Evolutionary conservation across 345 rosid genomes (phyloP).

Genomic region (Populus ilicifolia): DNA sequence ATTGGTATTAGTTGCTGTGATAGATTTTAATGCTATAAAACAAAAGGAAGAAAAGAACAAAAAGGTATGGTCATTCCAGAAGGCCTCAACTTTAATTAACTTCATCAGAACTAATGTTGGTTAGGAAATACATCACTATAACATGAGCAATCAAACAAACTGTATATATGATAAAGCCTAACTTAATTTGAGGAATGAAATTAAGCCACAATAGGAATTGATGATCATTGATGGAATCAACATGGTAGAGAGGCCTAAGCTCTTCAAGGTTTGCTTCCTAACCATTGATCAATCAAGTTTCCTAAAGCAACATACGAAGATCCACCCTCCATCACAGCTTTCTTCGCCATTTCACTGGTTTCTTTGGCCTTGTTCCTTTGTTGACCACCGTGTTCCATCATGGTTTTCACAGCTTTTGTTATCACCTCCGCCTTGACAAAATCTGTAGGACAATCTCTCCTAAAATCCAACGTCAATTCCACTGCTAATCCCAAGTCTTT

Average conservation of each 20-base stretch:
- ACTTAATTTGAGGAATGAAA: not conserved
- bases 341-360: constrained; percentile 23
- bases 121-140: not conserved
- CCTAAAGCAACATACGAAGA: constrained; percentile 14
- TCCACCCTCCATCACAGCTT: constrained; percentile 34
- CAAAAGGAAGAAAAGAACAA: too few species aligned
- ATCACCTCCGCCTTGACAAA: constrained; percentile 29
- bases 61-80: too few species aligned
- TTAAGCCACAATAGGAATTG: not conserved
- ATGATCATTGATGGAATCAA: not conserved
- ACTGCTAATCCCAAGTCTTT: constrained; percentile 39
- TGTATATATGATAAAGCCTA: too few species aligned
- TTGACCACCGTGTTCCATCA: constrained; percentile 34
- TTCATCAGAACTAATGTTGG: too few species aligned
- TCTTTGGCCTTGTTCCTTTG: constrained; percentile 32
- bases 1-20: too few species aligned
- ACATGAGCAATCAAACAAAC: not conserved
- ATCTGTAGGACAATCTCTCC: constrained; percentile 8
- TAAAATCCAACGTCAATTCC: constrained; percentile 45
- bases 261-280: not conserved
- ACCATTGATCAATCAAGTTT: not conserved
- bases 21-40: too few species aligned
- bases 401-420: constrained; percentile 26
- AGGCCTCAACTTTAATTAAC: too few species aligned
- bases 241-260: not conserved